Base-by-base conservation (phyloP, 352 stramenopile species). In the Thraustochytrium sp. region DNA sequence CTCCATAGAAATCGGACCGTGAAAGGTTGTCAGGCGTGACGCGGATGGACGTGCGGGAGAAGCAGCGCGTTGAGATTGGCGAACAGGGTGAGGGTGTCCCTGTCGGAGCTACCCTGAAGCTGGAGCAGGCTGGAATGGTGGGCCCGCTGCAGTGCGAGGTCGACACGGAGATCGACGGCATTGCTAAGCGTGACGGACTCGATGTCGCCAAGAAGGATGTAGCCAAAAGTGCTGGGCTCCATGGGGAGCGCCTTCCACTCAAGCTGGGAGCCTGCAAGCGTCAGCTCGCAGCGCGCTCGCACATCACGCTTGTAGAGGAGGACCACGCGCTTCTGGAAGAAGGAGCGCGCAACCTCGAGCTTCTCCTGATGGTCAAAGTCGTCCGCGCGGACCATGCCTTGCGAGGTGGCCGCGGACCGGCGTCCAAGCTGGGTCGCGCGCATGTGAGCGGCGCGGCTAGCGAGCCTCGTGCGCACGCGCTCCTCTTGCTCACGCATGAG, bases 341-440 rank as follows among this genome's bases (percentile, higher is more conserved):
- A 72, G 23, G 59, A 72, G 8, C 59, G 59, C 21, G 59, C 59
- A 55, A 72, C 59, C 36, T 72, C 59, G 40, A 72, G 59, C 40
- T 72, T 72, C 26, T 72, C 59, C 59, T 72, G 59, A 29, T 72
- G 59, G 36, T 72, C 59, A 44, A 72, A 72, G 16, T 72, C 59
- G 8, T 49, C 8, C 13, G 59, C 59, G 16, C 59, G 59, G 23
- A 72, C 36, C 21, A 31, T 72, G 16, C 46, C 59, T 44, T 72
- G 59, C 34, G 59, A 46, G 59, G 59, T 46, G 8, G 36, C 21
- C 36, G 54, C 31, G 5, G 54, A 63, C n/a, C 5, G 5, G 23
- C 9, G 5, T 4, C 36, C 59, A 11, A 16, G n/a, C n/a, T n/a
- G n/a, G n/a, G n/a, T n/a, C n/a, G n/a, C n/a, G n/a, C n/a, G n/a